A percentile compares a stretch with the other conserved stretches of the same genome.
These are phyloP conservation scores for Cicer bijugum DNA, from an alignment of 306 rosid genomes.

Conservation along the genomic window DNA sequence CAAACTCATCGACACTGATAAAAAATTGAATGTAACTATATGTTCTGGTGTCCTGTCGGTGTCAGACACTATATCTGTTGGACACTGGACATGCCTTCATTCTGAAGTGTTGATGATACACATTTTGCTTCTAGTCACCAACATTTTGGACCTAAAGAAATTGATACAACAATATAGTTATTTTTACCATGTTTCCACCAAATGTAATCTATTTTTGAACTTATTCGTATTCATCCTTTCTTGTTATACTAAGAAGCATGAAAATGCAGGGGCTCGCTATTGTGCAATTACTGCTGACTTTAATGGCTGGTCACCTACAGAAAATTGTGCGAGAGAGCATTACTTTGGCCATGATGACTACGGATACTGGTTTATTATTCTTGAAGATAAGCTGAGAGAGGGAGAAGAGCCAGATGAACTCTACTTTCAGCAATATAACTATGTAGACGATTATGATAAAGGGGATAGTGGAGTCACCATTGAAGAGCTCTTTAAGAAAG, in stretches of 20 bases:
- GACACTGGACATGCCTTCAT: too few relatives aligned
- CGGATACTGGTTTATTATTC: conserved; percentile 96
- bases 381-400: conserved; percentile 84
- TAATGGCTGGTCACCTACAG: conserved; percentile 89
- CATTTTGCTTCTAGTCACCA: background rate
- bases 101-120: too few relatives aligned
- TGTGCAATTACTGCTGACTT: conserved; percentile 89
- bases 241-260: conserved; percentile 38
- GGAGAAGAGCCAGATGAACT: conserved; percentile 88
- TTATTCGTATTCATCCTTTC: conserved; percentile 37
- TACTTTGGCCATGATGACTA: conserved; percentile 89
- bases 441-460: conserved; percentile 86
- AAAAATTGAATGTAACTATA: too few relatives aligned
- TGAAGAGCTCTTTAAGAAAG: conserved; percentile 79
- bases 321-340: conserved; percentile 90
- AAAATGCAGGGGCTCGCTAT: conserved; percentile 82
- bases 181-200: conserved; percentile 28
- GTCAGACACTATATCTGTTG: too few relatives aligned
- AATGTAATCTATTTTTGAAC: conserved; percentile 22
- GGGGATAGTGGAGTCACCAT: conserved; percentile 88
- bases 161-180: background rate
- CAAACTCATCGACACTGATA: too few relatives aligned
- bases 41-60: too few relatives aligned
- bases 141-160: conserved; percentile 31
- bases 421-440: conserved; percentile 92